Evolutionary conservation across 2,329 filamentous ascomycete species (phyloP).

Genomic region (Diaporthe helianthi): DNA sequence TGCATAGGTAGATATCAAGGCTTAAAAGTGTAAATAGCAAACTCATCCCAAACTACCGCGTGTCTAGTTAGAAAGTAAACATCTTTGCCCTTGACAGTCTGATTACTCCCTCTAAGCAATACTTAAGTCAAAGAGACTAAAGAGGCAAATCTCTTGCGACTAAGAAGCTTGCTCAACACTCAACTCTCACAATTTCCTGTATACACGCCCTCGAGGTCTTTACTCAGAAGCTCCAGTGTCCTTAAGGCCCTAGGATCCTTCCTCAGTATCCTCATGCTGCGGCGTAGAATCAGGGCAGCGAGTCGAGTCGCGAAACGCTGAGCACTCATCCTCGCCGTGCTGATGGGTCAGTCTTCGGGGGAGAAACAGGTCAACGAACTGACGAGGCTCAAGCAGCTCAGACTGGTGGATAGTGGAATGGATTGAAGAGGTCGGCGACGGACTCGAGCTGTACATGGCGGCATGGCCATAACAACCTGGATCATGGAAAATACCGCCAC

Average conservation of each 20-base stretch:
- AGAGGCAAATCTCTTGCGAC: not conserved
- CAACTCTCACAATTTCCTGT: not conserved
- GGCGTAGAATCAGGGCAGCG: not conserved
- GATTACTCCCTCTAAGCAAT: not conserved
- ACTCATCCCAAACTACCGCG: too few species aligned
- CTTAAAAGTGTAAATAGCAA: not conserved
- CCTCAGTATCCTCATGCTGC: not conserved
- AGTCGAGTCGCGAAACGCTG: too few species aligned
- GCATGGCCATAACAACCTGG: not conserved
- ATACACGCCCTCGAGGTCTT: not conserved
- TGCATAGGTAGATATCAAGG: too few species aligned
- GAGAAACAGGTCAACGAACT: not conserved
- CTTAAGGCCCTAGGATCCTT: not conserved
- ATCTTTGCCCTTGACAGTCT: not conserved
- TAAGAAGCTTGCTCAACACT: not conserved
- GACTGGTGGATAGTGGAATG: not conserved
- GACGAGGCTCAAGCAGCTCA: not conserved
- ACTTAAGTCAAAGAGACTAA: too few species aligned
- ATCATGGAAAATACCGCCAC: not conserved
- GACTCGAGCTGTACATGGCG: too few species aligned
- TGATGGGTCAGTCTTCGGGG: not conserved
- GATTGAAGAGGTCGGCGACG: too few species aligned
- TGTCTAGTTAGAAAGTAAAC: too few species aligned
- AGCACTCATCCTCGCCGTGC: too few species aligned
- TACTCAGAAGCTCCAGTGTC: not conserved